phyloP scores from a whole-genome alignment of 1,284 basidiomycete genomes.

The Sanghuangporus baumii region DNA sequence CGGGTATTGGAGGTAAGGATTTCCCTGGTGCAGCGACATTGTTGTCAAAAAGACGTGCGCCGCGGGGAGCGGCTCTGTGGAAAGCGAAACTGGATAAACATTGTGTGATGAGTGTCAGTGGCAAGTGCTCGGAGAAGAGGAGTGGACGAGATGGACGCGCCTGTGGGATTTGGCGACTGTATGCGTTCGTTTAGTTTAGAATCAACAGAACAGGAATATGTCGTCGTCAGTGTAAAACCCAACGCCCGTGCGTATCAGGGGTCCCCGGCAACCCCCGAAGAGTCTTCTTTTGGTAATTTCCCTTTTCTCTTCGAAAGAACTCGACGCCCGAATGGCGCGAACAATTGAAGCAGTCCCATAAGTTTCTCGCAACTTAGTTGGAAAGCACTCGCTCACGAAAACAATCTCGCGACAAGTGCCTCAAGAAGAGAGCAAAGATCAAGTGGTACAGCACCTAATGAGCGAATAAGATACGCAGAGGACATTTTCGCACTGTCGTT shows the following conservation, averaged over 20 bases:
- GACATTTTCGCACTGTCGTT: no score
- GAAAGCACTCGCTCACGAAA: no score
- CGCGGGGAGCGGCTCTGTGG: background rate
- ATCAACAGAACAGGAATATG: conserved; percentile 5
- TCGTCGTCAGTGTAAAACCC: background rate
- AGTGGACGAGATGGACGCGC: background rate
- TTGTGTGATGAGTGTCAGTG: background rate
- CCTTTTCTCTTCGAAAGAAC: background rate
- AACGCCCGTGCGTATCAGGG: conserved; percentile 3
- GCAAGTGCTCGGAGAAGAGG: background rate
- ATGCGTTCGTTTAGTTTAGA: background rate
- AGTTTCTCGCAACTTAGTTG: no score
- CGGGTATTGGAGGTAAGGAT: conserved; percentile 3
- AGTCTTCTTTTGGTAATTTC: conserved; percentile 2
- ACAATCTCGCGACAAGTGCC: no score
- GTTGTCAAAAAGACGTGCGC: background rate
- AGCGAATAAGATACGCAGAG: no score
- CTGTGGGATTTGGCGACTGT: conserved; percentile 7
- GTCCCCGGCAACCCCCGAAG: conserved; percentile 7
- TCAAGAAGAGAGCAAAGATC: no score
- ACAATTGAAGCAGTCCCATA: no score
- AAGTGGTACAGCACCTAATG: no score
- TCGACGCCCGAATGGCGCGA: no score
- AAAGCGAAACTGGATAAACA: background rate
- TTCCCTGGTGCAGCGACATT: conserved; percentile 6